Evolutionary conservation across 2,329 filamentous ascomycete species (phyloP).

Genomic region (Pyrenochaeta sp.): DNA sequence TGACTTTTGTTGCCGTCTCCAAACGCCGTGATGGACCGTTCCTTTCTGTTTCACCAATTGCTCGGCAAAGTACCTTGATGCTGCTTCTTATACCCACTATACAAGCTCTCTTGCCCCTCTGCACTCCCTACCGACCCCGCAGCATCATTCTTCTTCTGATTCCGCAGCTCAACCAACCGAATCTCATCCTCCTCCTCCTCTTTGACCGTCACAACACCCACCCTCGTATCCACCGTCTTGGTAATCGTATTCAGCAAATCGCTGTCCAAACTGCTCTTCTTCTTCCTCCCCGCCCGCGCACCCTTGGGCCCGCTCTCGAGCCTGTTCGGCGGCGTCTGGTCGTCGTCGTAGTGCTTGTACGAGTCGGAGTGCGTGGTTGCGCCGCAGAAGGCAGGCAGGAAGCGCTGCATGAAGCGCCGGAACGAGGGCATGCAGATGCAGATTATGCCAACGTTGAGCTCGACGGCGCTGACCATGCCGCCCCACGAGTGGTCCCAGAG

Average conservation of each 20-base stretch:
- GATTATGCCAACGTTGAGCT: constrained; percentile 24
- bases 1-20: too few species aligned
- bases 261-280: constrained; percentile 10
- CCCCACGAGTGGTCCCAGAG: constrained; percentile 37
- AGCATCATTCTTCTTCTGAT: not conserved
- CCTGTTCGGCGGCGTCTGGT: not conserved
- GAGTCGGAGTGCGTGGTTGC: not conserved
- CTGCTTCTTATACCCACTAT: constrained; percentile 1
- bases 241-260: constrained; percentile 11
- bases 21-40: too few species aligned
- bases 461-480: constrained; percentile 23
- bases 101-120: not conserved
- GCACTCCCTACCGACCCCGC: not conserved
- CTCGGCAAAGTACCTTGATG: not conserved
- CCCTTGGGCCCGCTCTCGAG: not conserved
- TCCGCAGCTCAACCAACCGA: constrained; percentile 5
- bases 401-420: constrained; percentile 20
- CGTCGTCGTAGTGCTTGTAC: constrained; percentile 1
- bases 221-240: constrained; percentile 8
- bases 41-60: not conserved
- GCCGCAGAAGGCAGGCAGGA: constrained; percentile 42
- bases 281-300: not conserved
- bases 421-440: constrained; percentile 26
- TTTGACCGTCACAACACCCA: constrained; percentile 4
- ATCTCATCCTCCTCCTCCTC: constrained; percentile 10